Evolutionary conservation across 768 basidiomycete genomes (phyloP), one percentile per base, ranked within the genome.

Genomic region (Hemileccinum impolitum): DNA sequence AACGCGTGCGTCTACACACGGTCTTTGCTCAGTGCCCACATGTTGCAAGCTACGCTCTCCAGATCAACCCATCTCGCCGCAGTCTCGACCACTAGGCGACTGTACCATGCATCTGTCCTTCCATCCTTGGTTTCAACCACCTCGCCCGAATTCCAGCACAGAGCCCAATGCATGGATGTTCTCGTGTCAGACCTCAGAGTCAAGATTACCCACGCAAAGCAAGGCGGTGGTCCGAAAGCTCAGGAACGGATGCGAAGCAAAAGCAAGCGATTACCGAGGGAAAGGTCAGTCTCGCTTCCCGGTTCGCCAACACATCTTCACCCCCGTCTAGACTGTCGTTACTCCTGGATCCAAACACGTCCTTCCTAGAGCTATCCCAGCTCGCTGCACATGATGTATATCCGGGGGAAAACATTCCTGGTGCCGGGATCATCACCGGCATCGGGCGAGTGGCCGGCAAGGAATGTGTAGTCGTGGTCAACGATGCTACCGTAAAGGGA

Each of bases 401-500:
- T 64, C 74, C 80, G 0, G 80, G 72, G 6, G 75, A 89, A 53
- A 72, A 76, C 44, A 81, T 96, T 26, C 93, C 94, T 17, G 89
- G 87, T 0, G 94, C 92, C 2, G 94, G 93, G 3, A 79, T 97
- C 37, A 88, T 97, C 52, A 92, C 93, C 3, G 94, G 94, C 18
- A 78, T 86, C 51, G 87, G 87, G 3, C 74, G 88, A 26, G 82
- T 94, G 34, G 77, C 84, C 19, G 91, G 91, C 1, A 73, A 79
- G 50, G 90, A 94, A 67, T 94, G 90, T 60, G 82, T 96, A 55
- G 69, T 97, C 5, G 84, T 95, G 5, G 87, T 90, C n/a, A 97
- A 96, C 66, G 94, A 97, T 63, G 86, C 93, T 28, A 93, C 90
- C 7, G 90, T 93, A 23, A 94, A 94, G 65, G 93, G 93, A 13